These are phyloP conservation scores for Termitomyces eurrhizus DNA, from an alignment of 768 basidiomycete species.

Conservation along the genomic window DNA sequence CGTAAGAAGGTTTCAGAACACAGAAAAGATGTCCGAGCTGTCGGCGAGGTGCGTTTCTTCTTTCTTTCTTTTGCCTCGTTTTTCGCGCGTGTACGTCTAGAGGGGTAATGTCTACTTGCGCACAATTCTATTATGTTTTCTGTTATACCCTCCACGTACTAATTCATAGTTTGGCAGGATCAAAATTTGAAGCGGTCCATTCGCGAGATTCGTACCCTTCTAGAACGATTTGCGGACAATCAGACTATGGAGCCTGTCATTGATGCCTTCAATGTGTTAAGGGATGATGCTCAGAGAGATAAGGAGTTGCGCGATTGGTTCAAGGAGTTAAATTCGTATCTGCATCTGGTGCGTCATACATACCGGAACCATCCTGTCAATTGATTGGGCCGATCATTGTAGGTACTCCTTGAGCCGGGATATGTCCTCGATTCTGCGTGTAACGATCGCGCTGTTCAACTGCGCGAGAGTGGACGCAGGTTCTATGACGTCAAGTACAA, in stretches of 20 bases:
- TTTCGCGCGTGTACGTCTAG: background rate
- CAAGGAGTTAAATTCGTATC: slow-evolving; percentile 51
- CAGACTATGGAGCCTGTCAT: slow-evolving; percentile 62
- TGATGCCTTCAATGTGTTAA: slow-evolving; percentile 67
- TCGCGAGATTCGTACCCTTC: slow-evolving; percentile 67
- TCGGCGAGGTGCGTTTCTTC: slow-evolving; percentile 23
- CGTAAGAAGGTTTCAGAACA: slow-evolving; percentile 21
- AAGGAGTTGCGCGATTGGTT: slow-evolving; percentile 76
- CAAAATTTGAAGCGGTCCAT: slow-evolving; percentile 52
- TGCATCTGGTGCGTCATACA: slow-evolving; percentile 49
- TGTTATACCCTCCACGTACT: background rate
- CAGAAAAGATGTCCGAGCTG: slow-evolving; percentile 16
- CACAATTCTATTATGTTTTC: no score
- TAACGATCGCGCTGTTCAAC: slow-evolving; percentile 53
- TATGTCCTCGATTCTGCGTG: slow-evolving; percentile 82
- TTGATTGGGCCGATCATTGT: background rate
- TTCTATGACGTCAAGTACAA: slow-evolving; percentile 74
- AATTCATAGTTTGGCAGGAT: slow-evolving; percentile 31
- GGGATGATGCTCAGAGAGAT: slow-evolving; percentile 72
- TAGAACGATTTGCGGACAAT: slow-evolving; percentile 89
- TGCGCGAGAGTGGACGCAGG: slow-evolving; percentile 66
- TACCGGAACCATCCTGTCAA: background rate
- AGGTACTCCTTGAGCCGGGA: slow-evolving; percentile 76
- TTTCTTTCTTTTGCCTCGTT: background rate
- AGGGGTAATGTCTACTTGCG: no score